Percentiles rank a stretch among this genome's conserved stretches.
phyloP scores from a whole-genome alignment of 306 rosid genomes.

The Hippophae rhamnoides region DNA sequence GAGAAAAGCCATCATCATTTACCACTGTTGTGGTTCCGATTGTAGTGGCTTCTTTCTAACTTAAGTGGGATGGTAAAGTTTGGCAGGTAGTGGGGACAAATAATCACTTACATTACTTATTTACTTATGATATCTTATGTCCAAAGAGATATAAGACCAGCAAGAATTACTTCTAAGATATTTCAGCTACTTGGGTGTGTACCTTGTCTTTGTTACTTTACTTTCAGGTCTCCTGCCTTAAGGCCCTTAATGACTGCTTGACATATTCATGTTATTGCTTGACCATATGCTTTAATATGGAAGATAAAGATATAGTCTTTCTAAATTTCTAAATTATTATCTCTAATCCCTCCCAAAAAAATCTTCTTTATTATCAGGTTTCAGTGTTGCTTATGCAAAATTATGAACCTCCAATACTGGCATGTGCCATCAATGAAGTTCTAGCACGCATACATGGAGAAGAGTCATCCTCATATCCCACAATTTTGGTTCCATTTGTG shows the following conservation, averaged over 20 bases:
- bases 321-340: neutral
- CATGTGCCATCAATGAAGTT: conserved; percentile 65
- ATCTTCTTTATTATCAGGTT: conserved; percentile 34
- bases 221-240: neutral
- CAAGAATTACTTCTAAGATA: neutral
- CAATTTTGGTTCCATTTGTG: conserved; percentile 50
- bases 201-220: neutral
- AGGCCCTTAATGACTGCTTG: neutral
- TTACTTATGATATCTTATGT: neutral
- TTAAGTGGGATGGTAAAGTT: too few relatives aligned
- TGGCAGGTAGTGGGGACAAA: too few relatives aligned
- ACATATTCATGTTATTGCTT: neutral
- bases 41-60: too few relatives aligned
- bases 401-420: conserved; percentile 60
- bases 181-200: neutral
- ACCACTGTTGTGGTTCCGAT: too few relatives aligned
- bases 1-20: too few relatives aligned
- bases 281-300: neutral
- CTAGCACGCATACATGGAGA: conserved; percentile 36
- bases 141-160: neutral
- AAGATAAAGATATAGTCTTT: neutral
- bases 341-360: neutral
- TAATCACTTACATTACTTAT: neutral
- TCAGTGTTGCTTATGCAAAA: conserved; percentile 52
- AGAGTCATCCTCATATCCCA: conserved; percentile 32